Base-by-base conservation (phyloP, 352 stramenopile genomes). In the Pythium aphanidermatum region DNA sequence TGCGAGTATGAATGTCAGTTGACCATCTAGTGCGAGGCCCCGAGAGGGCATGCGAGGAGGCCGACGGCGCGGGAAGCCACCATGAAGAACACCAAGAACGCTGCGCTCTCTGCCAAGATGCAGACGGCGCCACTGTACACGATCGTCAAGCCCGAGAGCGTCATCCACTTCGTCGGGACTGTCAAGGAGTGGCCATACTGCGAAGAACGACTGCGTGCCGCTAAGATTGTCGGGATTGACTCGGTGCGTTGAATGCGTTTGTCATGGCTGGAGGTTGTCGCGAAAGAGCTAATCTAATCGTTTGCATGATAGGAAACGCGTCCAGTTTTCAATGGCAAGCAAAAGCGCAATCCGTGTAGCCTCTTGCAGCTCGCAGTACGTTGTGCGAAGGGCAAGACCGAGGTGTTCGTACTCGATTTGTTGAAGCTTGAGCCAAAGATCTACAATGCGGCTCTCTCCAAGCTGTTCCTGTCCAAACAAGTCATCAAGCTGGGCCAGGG, bases 341-440 rank as follows among this genome's bases (percentile, higher is more conserved):
- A 56, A 8, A 58, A 51, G 21, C 27, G 30, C 2, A 85, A 87
- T 30, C 61, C 58, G 5, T 72, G 60, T 43, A 80, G 70, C 21
- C 36, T 88, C 23, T 54, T 91, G 28, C 73, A 86, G 55, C 73
- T 91, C 17, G 78, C 73, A n/a, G 49, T 74, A 31, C 75, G 78
- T 13, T 64, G 80, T 33, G 61, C 54, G 12, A 42, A 55, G 5
- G 37, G 58, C 5, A 74, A 75, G 23, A 70, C 84, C 36, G 73
- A 86, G 34, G 73, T 88, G 26, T 88, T 91, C 46, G 50, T 91
- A 28, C 46, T 87, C n/a, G 78, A 91, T 44, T 50, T 91, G 27
- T 57, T 86, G 34, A 60, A 63, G 27, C 54, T 88, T 9, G 48
- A 55, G 10, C 60, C 68, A 16, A 83, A 70, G 12, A 32, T 82